These are phyloP conservation scores for Fusarium pseudonygamai DNA, from an alignment of 2,329 filamentous ascomycete genomes.

Conservation along the genomic window DNA sequence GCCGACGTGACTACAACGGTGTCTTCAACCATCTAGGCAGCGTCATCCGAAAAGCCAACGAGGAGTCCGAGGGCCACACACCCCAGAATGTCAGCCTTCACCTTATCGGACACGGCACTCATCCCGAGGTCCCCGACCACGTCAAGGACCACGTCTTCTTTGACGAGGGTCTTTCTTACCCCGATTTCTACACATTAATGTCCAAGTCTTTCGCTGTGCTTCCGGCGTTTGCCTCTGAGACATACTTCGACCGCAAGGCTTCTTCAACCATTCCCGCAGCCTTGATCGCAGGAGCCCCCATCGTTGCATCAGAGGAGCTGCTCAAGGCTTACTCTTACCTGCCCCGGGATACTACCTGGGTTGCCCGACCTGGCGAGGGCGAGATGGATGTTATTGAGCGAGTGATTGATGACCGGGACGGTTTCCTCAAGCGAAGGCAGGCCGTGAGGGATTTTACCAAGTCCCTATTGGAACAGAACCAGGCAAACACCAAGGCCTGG, in stretches of 20 bases:
- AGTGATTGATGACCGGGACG: slow-evolving; percentile 36
- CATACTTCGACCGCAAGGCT: slow-evolving; percentile 44
- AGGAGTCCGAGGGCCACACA: slow-evolving; percentile 1
- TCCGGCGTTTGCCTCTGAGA: slow-evolving; percentile 41
- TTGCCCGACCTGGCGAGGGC: slow-evolving; percentile 35
- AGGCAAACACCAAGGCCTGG: slow-evolving; percentile 35
- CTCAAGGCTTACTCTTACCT: slow-evolving; percentile 41
- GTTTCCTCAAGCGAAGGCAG: slow-evolving; percentile 33
- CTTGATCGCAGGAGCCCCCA: slow-evolving; percentile 41
- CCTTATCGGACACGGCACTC: slow-evolving; percentile 40
- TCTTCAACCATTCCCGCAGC: slow-evolving; percentile 43
- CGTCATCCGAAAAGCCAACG: slow-evolving; percentile 35
- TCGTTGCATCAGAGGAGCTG: slow-evolving; percentile 40
- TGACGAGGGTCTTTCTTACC: slow-evolving; percentile 40
- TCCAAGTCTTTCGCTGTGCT: slow-evolving; percentile 37
- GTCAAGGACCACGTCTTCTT: slow-evolving; percentile 38
- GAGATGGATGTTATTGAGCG: slow-evolving; percentile 43
- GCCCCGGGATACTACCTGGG: slow-evolving; percentile 39
- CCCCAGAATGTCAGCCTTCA: slow-evolving; percentile 37
- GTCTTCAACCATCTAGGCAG: slow-evolving; percentile 41
- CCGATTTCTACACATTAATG: slow-evolving; percentile 40
- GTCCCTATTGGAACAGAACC: slow-evolving; percentile 32
- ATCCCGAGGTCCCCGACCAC: slow-evolving; percentile 37
- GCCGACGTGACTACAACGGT: slow-evolving; percentile 40
- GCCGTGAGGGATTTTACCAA: slow-evolving; percentile 25